Conservation (phyloP, 2,329 filamentous ascomycete species). For the Exophiala phaeomuriformis region DNA sequence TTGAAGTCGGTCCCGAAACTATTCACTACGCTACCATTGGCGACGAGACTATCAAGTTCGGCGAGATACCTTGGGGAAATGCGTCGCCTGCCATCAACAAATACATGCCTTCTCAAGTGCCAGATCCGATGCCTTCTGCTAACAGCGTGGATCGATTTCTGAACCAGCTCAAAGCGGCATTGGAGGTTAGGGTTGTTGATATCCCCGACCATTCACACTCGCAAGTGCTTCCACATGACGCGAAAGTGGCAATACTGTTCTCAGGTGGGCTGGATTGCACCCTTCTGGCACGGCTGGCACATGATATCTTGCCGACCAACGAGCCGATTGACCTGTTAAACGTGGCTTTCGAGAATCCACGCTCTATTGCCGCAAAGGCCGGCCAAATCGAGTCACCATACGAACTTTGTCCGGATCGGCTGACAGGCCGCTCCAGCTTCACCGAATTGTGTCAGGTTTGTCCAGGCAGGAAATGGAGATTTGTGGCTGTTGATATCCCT, state of each 20-base stretch:
- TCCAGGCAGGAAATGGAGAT: conserved; percentile 67
- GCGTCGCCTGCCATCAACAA: conserved; percentile 8
- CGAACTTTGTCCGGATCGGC: conserved; percentile 80
- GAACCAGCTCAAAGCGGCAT: conserved; percentile 16
- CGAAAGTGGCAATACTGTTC: conserved; percentile 69
- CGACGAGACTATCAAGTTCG: neutral
- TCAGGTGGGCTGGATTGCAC: conserved; percentile 94
- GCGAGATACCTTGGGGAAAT: conserved; percentile 12
- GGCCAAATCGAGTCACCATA: conserved; percentile 50
- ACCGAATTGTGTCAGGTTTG: conserved; percentile 65
- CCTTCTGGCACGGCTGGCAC: conserved; percentile 69
- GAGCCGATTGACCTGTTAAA: conserved; percentile 84
- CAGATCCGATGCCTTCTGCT: conserved; percentile 8
- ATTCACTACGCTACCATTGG: conserved; percentile 55
- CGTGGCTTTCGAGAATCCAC: conserved; percentile 92
- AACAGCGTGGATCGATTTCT: conserved; percentile 9
- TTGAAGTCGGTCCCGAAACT: conserved; percentile 77
- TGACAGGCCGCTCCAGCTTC: conserved; percentile 74
- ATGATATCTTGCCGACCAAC: conserved; percentile 62
- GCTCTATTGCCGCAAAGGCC: conserved; percentile 50
- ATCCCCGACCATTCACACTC: conserved; percentile 20
- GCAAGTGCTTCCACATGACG: conserved; percentile 22
- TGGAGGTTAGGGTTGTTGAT: conserved; percentile 20
- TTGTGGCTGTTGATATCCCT: conserved; percentile 71
- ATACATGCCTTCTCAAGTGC: neutral